Percentiles rank a stretch among this genome's conserved stretches.
Evolutionary conservation across 345 rosid genomes (phyloP).

Genomic region (Eutrema yunnanense): DNA sequence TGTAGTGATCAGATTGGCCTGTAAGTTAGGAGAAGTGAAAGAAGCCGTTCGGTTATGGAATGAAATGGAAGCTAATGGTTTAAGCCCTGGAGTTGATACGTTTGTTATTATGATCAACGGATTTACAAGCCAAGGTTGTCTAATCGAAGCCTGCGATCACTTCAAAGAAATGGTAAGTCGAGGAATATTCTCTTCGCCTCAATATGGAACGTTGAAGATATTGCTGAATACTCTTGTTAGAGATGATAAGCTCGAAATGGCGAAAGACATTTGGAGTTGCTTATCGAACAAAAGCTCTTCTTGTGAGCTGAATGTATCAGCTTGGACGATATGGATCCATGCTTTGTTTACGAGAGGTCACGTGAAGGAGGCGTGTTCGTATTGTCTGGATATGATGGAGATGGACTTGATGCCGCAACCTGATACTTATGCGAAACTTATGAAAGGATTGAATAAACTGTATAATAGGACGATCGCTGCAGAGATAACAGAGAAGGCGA

Average conservation of each 20-base stretch:
- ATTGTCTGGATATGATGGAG: constrained; percentile 91
- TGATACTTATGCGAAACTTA: constrained; percentile 82
- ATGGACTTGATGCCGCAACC: constrained; percentile 85
- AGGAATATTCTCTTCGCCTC: constrained; percentile 72
- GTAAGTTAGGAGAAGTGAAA: constrained; percentile 70
- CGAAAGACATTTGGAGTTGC: constrained; percentile 81
- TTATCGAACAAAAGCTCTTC: constrained; percentile 47
- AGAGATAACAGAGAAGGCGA: constrained; percentile 91
- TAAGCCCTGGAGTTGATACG: constrained; percentile 75
- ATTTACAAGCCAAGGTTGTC: constrained; percentile 53
- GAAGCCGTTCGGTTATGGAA: constrained; percentile 67
- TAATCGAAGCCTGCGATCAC: constrained; percentile 64
- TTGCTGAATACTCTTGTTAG: constrained; percentile 66
- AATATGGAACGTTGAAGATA: constrained; percentile 70
- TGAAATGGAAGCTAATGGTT: constrained; percentile 64
- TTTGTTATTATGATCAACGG: constrained; percentile 76
- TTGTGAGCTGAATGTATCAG: constrained; percentile 71
- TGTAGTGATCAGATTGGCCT: constrained; percentile 70
- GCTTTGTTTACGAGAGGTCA: constrained; percentile 64
- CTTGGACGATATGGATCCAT: constrained; percentile 98
- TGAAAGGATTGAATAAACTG: constrained; percentile 77
- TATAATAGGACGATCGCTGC: constrained; percentile 79
- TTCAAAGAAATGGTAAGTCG: constrained; percentile 83
- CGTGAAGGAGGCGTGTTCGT: constrained; percentile 88
- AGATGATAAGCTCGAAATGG: constrained; percentile 72